Percentiles rank a stretch among this genome's conserved stretches.
These are phyloP conservation scores for Pascua guehoae DNA, from an alignment of 1,284 basidiomycete species.

Conservation along the genomic window DNA sequence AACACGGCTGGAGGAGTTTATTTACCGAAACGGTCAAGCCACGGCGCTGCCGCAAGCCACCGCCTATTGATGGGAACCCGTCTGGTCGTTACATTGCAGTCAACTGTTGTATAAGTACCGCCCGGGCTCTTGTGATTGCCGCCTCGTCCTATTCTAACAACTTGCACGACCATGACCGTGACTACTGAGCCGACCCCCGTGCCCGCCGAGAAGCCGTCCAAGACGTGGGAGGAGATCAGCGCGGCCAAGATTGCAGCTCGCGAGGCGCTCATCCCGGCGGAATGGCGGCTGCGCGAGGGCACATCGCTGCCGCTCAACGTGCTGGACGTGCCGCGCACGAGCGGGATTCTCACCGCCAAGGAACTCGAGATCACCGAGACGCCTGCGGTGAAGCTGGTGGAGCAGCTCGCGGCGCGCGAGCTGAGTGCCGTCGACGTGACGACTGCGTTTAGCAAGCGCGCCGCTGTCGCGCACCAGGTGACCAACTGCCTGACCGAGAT, in stretches of 20 bases:
- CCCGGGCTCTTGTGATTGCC: too few species aligned
- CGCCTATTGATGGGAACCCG: too few species aligned
- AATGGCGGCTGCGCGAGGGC: slow-evolving; percentile 52
- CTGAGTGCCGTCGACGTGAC: slow-evolving; percentile 23
- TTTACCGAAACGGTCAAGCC: too few species aligned
- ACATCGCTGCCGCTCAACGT: slow-evolving; percentile 48
- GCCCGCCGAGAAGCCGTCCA: too few species aligned
- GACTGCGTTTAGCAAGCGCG: slow-evolving; percentile 57
- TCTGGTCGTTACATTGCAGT: too few species aligned
- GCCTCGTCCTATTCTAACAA: too few species aligned
- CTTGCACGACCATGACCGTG: too few species aligned
- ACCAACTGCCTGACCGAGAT: slow-evolving; percentile 50
- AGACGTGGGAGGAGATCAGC: slow-evolving; percentile 55
- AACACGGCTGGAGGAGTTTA: too few species aligned
- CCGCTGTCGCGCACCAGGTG: slow-evolving; percentile 73
- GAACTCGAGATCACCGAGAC: slow-evolving; percentile 66
- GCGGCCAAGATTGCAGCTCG: slow-evolving; percentile 56
- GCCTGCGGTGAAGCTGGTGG: slow-evolving; percentile 31
- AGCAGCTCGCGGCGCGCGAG: slow-evolving; percentile 28
- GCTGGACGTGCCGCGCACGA: slow-evolving; percentile 57
- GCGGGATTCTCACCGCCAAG: slow-evolving; percentile 58
- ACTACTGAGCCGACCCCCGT: too few species aligned
- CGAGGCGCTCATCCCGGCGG: slow-evolving; percentile 56
- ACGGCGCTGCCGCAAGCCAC: too few species aligned
- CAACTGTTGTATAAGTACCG: too few species aligned